A percentile compares a stretch with the other conserved stretches of the same genome.
These are phyloP conservation scores for Microcos paniculata DNA, from an alignment of 345 rosid genomes.

Conservation along the genomic window DNA sequence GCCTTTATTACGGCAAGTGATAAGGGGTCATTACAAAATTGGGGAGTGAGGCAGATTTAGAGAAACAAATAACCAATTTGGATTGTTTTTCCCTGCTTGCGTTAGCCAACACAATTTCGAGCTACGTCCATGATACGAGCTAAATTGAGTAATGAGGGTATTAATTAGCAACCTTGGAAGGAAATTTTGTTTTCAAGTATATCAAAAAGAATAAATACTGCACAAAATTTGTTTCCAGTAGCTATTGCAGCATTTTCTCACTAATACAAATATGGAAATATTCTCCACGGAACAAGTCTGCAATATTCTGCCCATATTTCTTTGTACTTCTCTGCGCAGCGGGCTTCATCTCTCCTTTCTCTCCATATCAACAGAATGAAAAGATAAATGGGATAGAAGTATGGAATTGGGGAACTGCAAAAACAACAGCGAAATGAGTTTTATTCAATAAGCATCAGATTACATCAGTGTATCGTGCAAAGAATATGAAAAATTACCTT, in stretches of 20 bases:
- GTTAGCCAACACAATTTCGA: too few relatives aligned
- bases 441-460: background rate
- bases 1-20: too few relatives aligned
- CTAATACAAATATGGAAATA: constrained; percentile 77
- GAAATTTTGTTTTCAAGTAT: background rate
- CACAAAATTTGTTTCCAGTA: background rate
- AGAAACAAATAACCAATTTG: background rate
- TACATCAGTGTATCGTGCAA: background rate
- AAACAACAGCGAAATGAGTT: constrained; percentile 13
- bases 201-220: too few relatives aligned
- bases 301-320: constrained; percentile 84
- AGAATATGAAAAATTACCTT: constrained; percentile 43
- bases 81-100: background rate
- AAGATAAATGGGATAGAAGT: constrained; percentile 85
- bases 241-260: background rate
- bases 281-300: constrained; percentile 84
- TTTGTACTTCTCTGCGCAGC: constrained; percentile 85
- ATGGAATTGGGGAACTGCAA: constrained; percentile 74
- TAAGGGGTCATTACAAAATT: too few relatives aligned
- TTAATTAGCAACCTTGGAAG: too few relatives aligned
- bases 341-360: constrained; percentile 82
- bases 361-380: constrained; percentile 87
- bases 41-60: too few relatives aligned
- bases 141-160: too few relatives aligned
- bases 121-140: too few relatives aligned